Conservation (phyloP, 1,284 basidiomycete genomes). For the Irpex sp. region DNA sequence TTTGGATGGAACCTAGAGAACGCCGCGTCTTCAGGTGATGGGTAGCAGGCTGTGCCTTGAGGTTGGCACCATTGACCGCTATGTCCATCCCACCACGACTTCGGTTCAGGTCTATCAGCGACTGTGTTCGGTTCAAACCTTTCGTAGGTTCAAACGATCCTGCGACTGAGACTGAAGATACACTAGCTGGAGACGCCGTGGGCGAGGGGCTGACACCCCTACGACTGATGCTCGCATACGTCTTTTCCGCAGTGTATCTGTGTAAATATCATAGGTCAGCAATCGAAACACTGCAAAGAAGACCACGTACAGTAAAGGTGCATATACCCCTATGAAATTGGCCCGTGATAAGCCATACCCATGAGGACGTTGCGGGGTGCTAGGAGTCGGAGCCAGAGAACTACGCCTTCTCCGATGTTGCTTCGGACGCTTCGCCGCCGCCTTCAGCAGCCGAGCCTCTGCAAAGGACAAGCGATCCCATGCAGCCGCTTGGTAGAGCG, state of each 20-base stretch:
- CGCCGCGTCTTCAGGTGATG: not conserved
- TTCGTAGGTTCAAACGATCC: not conserved
- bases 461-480: not conserved
- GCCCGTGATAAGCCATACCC: not conserved
- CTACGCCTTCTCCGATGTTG: not conserved
- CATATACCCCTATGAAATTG: not conserved
- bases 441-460: not conserved
- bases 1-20: not conserved
- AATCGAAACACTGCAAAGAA: not conserved
- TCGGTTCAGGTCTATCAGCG: constrained; percentile 5
- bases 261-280: too few species aligned
- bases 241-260: not conserved
- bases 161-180: not conserved
- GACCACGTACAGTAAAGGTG: not conserved
- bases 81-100: constrained; percentile 5
- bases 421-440: not conserved
- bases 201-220: not conserved
- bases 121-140: not conserved
- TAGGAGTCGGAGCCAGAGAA: not conserved
- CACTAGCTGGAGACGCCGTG: not conserved
- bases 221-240: not conserved
- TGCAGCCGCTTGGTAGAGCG: not conserved
- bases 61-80: constrained; percentile 2
- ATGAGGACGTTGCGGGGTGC: not conserved
- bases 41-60: not conserved